phyloP scores from a whole-genome alignment of 139 green algal species.

The Picochlorum sp. region DNA sequence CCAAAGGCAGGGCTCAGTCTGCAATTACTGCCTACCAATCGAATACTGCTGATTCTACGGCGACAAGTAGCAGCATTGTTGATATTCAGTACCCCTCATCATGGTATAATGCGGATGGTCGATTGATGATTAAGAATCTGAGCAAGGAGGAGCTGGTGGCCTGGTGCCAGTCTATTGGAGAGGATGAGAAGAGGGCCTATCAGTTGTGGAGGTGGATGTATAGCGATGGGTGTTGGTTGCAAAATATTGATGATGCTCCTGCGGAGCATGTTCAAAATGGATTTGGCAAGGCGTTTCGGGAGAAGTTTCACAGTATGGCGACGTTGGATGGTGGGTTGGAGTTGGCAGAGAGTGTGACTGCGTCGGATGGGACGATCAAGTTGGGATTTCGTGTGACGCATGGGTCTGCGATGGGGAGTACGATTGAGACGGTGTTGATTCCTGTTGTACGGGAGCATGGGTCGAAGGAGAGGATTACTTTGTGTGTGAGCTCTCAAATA shows the following conservation, averaged over 20 bases:
- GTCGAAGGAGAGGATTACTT: constrained; percentile 44
- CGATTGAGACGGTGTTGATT: constrained; percentile 77
- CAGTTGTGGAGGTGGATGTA: constrained; percentile 85
- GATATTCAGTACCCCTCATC: background rate
- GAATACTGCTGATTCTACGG: too few relatives aligned
- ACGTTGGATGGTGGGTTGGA: constrained; percentile 53
- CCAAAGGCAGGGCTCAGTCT: too few relatives aligned
- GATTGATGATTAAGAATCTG: constrained; percentile 53
- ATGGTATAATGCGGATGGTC: constrained; percentile 33
- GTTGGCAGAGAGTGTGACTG: constrained; percentile 38
- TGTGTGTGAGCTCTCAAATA: constrained; percentile 67
- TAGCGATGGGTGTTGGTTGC: constrained; percentile 41
- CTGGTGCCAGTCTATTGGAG: constrained; percentile 54
- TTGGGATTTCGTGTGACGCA: constrained; percentile 56
- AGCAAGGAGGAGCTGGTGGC: constrained; percentile 51
- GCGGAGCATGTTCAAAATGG: constrained; percentile 29
- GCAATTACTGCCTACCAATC: background rate
- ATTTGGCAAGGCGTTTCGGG: constrained; percentile 45
- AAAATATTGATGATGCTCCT: constrained; percentile 39
- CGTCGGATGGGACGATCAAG: constrained; percentile 68
- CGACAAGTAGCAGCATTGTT: too few relatives aligned
- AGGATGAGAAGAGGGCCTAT: constrained; percentile 43
- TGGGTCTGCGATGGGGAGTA: constrained; percentile 19
- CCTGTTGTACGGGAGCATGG: constrained; percentile 44
- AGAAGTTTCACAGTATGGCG: constrained; percentile 23